Evolutionary conservation across 129 eudicot species (phyloP).

Genomic region (Arctium minus): DNA sequence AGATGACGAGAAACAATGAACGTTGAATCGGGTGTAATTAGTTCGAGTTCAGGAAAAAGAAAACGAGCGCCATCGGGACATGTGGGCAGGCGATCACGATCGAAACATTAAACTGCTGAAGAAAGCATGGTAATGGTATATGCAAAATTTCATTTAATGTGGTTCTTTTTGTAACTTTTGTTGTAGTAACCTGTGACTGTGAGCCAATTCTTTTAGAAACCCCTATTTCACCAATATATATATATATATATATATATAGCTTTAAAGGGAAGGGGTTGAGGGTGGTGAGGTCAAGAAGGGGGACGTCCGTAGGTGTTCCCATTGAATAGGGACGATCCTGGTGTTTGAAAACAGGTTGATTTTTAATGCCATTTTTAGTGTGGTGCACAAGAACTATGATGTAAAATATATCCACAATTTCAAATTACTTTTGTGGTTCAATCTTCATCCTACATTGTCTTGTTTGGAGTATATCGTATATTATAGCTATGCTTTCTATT

Average conservation of each 20-base stretch:
- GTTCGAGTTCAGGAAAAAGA: neutral
- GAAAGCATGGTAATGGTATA: slow-evolving; percentile 27
- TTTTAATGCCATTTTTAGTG: neutral
- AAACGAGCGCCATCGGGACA: slow-evolving; percentile 5
- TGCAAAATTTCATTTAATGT: neutral
- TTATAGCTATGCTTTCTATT: neutral
- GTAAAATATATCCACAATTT: slow-evolving; percentile 20
- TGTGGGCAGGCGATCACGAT: slow-evolving; percentile 18
- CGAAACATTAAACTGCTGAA: slow-evolving; percentile 26
- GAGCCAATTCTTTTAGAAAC: slow-evolving; percentile 18
- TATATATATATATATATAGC: neutral
- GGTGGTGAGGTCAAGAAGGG: neutral
- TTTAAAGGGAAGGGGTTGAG: neutral
- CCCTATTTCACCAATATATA: slow-evolving; percentile 13
- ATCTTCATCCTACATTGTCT: neutral
- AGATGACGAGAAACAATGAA: slow-evolving; percentile 12
- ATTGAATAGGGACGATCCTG: neutral
- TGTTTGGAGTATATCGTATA: neutral
- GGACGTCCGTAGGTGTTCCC: neutral
- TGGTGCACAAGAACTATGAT: slow-evolving; percentile 1
- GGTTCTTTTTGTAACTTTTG: neutral
- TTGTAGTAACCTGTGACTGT: slow-evolving; percentile 18
- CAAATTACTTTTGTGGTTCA: neutral
- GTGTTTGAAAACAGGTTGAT: neutral
- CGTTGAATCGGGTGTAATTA: slow-evolving; percentile 18